Conservation (phyloP, 1,284 basidiomycete genomes). For the Malassezia brasiliensis region DNA sequence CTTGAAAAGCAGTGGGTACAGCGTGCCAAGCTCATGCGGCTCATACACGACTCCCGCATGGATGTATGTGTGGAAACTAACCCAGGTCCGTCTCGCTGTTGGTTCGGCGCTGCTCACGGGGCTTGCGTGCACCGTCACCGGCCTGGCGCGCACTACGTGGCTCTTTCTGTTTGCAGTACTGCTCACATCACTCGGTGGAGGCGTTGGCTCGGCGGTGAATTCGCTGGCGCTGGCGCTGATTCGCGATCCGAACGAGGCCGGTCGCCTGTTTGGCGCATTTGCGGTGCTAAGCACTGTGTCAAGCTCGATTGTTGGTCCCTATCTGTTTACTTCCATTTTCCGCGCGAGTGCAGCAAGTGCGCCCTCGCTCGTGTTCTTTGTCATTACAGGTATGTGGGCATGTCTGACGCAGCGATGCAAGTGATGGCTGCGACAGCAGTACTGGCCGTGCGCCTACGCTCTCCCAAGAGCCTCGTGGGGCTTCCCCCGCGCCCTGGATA, state of each 20-base stretch:
- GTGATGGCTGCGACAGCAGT: background rate
- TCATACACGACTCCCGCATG: constrained; percentile 45
- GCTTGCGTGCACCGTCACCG: constrained; percentile 11
- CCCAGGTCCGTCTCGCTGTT: constrained; percentile 7
- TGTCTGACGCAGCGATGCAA: constrained; percentile 10
- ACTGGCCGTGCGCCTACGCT: constrained; percentile 1
- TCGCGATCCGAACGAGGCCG: constrained; percentile 32
- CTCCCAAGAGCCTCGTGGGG: background rate
- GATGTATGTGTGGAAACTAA: constrained; percentile 22
- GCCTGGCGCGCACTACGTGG: background rate
- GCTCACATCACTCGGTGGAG: constrained; percentile 30
- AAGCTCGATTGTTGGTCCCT: constrained; percentile 34
- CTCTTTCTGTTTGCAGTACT: constrained; percentile 20
- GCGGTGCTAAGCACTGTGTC: constrained; percentile 35
- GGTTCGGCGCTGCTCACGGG: constrained; percentile 14
- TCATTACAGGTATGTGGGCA: constrained; percentile 2
- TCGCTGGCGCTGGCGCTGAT: constrained; percentile 40
- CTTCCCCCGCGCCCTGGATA: constrained; percentile 8
- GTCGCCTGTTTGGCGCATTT: constrained; percentile 45
- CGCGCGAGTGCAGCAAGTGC: background rate
- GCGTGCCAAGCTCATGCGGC: constrained; percentile 36
- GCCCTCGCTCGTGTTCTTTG: constrained; percentile 10
- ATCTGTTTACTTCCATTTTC: constrained; percentile 36
- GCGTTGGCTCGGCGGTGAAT: constrained; percentile 39
- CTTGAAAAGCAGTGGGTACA: constrained; percentile 41